Evolutionary conservation across 2,329 filamentous ascomycete genomes (phyloP).

Genomic region (Akanthomyces muscarius): DNA sequence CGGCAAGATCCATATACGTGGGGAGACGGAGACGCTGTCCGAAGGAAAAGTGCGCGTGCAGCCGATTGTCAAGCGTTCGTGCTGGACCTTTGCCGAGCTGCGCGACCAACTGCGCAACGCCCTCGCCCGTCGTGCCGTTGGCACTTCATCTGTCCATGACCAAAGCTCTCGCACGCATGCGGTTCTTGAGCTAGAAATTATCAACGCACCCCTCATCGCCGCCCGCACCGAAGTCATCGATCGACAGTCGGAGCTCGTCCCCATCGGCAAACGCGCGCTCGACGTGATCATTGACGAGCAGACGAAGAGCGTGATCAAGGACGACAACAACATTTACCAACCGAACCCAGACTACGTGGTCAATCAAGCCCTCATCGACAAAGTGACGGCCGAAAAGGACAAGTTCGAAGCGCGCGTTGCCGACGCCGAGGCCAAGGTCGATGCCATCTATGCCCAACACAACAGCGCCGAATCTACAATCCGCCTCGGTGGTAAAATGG

Average conservation of each 20-base stretch:
- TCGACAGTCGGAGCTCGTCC: slow-evolving; percentile 41
- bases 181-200: slow-evolving; percentile 38
- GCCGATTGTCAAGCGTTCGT: slow-evolving; percentile 32
- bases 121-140: slow-evolving; percentile 30
- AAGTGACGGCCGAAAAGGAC: slow-evolving; percentile 35
- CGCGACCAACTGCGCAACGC: slow-evolving; percentile 27
- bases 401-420: slow-evolving; percentile 32
- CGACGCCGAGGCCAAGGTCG: slow-evolving; percentile 32
- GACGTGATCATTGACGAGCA: slow-evolving; percentile 20
- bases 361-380: slow-evolving; percentile 37
- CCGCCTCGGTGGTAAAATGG: slow-evolving; percentile 37
- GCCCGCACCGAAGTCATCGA: slow-evolving; percentile 37
- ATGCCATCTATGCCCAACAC: slow-evolving; percentile 23
- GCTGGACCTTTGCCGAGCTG: slow-evolving; percentile 34
- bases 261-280: slow-evolving; percentile 29
- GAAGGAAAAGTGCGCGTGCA: slow-evolving; percentile 39
- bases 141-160: slow-evolving; percentile 39
- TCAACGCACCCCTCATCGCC: slow-evolving; percentile 33
- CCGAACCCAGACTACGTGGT: slow-evolving; percentile 32
- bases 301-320: slow-evolving; percentile 27
- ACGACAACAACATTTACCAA: slow-evolving; percentile 30
- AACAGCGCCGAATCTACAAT: slow-evolving; percentile 19
- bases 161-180: slow-evolving; percentile 44
- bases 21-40: slow-evolving; percentile 37
- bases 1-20: slow-evolving; percentile 37